Evolutionary conservation across 202 grass and related monocot species (phyloP).

Genomic region (Alloteropsis angusta): DNA sequence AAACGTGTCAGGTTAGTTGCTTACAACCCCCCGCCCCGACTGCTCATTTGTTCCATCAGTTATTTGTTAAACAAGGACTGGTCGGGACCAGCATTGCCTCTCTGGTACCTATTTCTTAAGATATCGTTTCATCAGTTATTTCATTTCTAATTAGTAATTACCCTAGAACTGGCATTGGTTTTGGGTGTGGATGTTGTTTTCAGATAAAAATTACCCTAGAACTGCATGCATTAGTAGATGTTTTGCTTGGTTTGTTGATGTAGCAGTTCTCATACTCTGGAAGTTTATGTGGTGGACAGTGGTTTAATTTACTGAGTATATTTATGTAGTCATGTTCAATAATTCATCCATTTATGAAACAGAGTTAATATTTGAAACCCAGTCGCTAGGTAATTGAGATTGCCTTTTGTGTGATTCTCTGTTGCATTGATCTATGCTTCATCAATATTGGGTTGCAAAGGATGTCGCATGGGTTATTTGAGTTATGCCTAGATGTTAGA

Average conservation of each 20-base stretch:
- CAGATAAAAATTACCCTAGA: neutral
- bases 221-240: neutral
- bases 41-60: neutral
- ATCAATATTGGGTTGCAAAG: neutral
- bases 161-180: neutral
- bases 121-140: neutral
- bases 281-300: neutral
- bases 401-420: neutral
- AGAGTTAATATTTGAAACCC: neutral
- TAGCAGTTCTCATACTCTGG: neutral
- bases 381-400: neutral
- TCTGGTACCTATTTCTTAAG: neutral
- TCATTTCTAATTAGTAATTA: neutral
- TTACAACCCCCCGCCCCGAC: neutral
- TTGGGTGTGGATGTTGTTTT: neutral
- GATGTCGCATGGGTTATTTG: neutral
- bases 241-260: neutral
- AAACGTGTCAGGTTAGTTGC: neutral
- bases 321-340: neutral
- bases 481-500: neutral
- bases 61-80: neutral
- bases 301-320: neutral
- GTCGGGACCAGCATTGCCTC: neutral
- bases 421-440: slow-evolving; percentile 9
- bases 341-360: neutral